These are phyloP conservation scores for Staphylotrichum tortipilum DNA, from an alignment of 495 filamentous ascomycete species.

Conservation along the genomic window DNA sequence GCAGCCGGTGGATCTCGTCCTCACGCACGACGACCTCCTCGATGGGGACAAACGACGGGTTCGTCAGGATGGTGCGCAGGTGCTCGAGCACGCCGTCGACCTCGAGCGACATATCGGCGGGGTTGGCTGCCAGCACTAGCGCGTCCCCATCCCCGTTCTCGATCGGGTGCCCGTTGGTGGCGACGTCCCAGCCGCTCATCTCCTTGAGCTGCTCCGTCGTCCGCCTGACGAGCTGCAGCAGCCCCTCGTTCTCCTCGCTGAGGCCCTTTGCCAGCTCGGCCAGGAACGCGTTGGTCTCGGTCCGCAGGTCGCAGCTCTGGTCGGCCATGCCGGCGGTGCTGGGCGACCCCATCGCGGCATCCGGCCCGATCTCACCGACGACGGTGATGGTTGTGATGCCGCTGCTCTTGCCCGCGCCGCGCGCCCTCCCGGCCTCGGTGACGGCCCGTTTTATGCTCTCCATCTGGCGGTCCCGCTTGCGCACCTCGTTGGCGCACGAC, in stretches of 20 bases:
- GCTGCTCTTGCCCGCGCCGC: slow-evolving; percentile 39
- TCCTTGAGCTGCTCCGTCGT: slow-evolving; percentile 65
- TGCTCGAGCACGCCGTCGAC: slow-evolving; percentile 70
- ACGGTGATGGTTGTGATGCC: slow-evolving; percentile 49
- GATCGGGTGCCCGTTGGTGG: background rate
- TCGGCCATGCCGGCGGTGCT: slow-evolving; percentile 44
- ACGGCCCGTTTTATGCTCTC: slow-evolving; percentile 76
- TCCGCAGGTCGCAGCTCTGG: slow-evolving; percentile 62
- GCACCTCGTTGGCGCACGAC: slow-evolving; percentile 84
- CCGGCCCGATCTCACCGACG: slow-evolving; percentile 36
- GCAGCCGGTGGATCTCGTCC: slow-evolving; percentile 73
- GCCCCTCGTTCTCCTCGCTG: slow-evolving; percentile 86
- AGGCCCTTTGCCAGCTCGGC: slow-evolving; percentile 79
- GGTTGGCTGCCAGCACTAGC: slow-evolving; percentile 47
- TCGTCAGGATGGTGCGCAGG: slow-evolving; percentile 73
- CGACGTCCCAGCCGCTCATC: slow-evolving; percentile 60
- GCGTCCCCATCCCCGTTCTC: slow-evolving; percentile 33
- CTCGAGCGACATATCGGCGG: slow-evolving; percentile 62
- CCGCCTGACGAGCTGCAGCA: slow-evolving; percentile 63
- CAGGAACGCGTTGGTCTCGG: slow-evolving; percentile 87
- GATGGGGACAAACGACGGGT: slow-evolving; percentile 92
- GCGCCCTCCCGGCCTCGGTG: slow-evolving; percentile 39
- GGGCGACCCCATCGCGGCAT: slow-evolving; percentile 27
- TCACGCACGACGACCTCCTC: slow-evolving; percentile 87
- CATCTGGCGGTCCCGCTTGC: slow-evolving; percentile 83